These are phyloP conservation scores for Kluyveromyces sp. DNA, from an alignment of 1,139 yeast species.

Conservation along the genomic window DNA sequence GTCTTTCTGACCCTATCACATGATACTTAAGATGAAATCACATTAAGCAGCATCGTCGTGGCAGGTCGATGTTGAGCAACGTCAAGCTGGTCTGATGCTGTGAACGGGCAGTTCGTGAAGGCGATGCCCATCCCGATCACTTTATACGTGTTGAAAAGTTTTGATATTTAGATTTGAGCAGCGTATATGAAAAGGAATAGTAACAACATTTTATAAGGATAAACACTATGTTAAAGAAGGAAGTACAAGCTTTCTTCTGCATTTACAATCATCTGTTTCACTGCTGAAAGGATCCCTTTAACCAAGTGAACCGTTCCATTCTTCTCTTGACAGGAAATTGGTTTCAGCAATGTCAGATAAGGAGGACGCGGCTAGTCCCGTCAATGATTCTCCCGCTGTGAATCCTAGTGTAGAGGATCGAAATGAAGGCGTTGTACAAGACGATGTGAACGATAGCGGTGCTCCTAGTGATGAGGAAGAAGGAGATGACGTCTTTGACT, in stretches of 20 bases:
- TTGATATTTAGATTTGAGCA: neutral
- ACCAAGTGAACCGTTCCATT: neutral
- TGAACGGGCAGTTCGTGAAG: too few species aligned
- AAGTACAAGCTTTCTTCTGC: too few species aligned
- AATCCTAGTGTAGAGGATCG: conserved; percentile 26
- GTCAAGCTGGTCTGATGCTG: too few species aligned
- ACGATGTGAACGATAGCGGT: conserved; percentile 22
- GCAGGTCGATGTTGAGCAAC: neutral
- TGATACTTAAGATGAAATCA: too few species aligned
- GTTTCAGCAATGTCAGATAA: conserved; percentile 11
- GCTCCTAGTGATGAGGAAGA: conserved; percentile 39
- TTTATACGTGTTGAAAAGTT: conserved; percentile 4
- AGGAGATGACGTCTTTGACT: conserved; percentile 48
- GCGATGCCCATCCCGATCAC: neutral
- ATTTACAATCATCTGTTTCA: too few species aligned
- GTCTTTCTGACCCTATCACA: too few species aligned
- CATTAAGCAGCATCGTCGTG: neutral
- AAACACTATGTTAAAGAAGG: neutral
- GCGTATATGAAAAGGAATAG: neutral
- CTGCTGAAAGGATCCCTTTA: neutral
- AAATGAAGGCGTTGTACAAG: conserved; percentile 22
- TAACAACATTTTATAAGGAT: neutral
- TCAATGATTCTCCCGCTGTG: neutral
- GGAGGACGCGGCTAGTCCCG: conserved; percentile 3
- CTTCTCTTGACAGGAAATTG: neutral